Conservation (phyloP, 768 basidiomycete genomes). For the Serendipita sp. region DNA sequence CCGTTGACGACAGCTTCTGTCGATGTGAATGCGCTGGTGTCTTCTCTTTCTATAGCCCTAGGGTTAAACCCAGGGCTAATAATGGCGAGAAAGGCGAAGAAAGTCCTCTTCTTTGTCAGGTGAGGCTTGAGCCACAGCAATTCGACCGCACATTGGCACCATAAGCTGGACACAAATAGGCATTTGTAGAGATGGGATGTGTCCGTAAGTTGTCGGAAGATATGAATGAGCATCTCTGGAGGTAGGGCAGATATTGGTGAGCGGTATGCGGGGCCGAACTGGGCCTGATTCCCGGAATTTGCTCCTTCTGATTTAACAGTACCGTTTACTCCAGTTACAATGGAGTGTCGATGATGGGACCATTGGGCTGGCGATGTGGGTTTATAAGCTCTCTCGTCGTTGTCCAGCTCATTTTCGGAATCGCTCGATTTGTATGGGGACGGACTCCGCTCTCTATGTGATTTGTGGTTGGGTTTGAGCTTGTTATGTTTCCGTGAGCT, state of each 20-base stretch:
- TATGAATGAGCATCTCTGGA: slow-evolving; percentile 83
- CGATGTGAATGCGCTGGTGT: not conserved
- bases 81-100: slow-evolving; percentile 63
- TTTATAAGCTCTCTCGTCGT: not conserved
- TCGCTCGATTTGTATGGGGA: not conserved
- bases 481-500: not conserved
- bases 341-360: slow-evolving; percentile 17
- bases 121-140: slow-evolving; percentile 85
- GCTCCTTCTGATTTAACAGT: slow-evolving; percentile 10
- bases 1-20: slow-evolving; percentile 1
- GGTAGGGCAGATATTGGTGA: slow-evolving; percentile 58
- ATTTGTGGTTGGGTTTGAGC: not conserved
- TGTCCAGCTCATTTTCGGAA: not conserved
- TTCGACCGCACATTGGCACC: slow-evolving; percentile 94
- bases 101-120: slow-evolving; percentile 48
- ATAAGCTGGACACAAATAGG: slow-evolving; percentile 70
- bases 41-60: not conserved
- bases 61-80: slow-evolving; percentile 25
- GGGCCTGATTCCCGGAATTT: slow-evolving; percentile 12
- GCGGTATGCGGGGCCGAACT: slow-evolving; percentile 16
- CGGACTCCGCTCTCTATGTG: not conserved
- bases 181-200: slow-evolving; percentile 56
- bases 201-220: slow-evolving; percentile 67
- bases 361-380: slow-evolving; percentile 49
- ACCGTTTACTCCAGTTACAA: slow-evolving; percentile 22